Evolutionary conservation across 345 rosid species (phyloP), one percentile per base, ranked within the genome.

Genomic region (Salix brachista): DNA sequence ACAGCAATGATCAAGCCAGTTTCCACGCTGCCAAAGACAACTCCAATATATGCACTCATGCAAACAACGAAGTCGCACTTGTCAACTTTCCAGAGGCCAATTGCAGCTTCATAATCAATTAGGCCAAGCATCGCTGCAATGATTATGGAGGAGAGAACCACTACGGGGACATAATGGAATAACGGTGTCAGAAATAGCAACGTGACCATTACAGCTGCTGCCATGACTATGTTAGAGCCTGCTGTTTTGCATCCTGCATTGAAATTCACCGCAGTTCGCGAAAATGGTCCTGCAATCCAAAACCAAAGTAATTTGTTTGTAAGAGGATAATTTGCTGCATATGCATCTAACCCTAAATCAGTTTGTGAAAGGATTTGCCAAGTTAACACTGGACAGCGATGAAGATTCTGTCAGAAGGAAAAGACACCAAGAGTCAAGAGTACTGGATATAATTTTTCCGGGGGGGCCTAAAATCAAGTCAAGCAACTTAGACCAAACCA

Each of bases 251-350:
- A 74, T 36, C 87, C 87, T 23, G 87, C 83, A 37, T 81, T 82
- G 75, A 60, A 85, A 73, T 85, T 85, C 28, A 85, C 87, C 10
- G 87, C 87, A 25, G 83, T 65, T 32, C 81, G 28, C 1, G 88
- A 82, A 60, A 85, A 85, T 25, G 83, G 74, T 2, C 85, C 87
- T 73, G 75, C 54, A 66, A 75, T 32, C 11, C 65, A 23, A 6
- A 36, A 58, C 36, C 16, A 16, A 58, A 37, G 39, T 23, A n/a
- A 11, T 48, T 9, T 58, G 64, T 58, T 58, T 58, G 16, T 23
- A 58, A 23, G 16, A 23, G 64, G 64, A 58, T 42, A 0, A 42
- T 42, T 42, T 42, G 1, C 46, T 42, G 46, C 46, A 2, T 41
- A 42, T 42, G 14, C 46, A 2, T 42, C 46, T 10, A 42, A 42